A percentile compares a stretch with the other conserved stretches of the same genome.
phyloP scores from a whole-genome alignment of 2,329 filamentous ascomycete genomes.

The Didymella lethalis region DNA sequence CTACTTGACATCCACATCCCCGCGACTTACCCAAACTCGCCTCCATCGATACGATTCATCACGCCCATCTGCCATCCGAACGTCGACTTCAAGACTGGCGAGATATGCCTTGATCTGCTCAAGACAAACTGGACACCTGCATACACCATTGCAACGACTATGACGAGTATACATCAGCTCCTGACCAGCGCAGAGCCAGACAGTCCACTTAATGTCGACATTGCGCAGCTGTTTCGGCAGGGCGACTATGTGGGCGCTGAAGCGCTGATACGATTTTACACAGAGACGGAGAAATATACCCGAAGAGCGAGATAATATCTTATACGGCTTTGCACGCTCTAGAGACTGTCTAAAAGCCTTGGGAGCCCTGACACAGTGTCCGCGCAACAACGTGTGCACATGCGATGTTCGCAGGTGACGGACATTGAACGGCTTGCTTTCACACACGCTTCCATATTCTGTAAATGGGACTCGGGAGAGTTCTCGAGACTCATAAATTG shows the following conservation, averaged over 20 bases:
- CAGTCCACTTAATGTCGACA: slow-evolving; percentile 79
- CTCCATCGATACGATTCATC: slow-evolving; percentile 81
- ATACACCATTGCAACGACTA: slow-evolving; percentile 78
- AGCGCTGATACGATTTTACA: slow-evolving; percentile 76
- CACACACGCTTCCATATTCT: neutral
- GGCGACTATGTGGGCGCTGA: slow-evolving; percentile 74
- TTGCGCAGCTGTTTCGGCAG: slow-evolving; percentile 72
- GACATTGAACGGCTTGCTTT: neutral
- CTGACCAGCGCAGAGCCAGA: slow-evolving; percentile 74
- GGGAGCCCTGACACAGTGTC: neutral
- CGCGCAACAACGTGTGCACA: neutral
- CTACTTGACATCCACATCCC: slow-evolving; percentile 80
- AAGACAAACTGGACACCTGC: slow-evolving; percentile 80
- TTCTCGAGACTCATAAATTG: neutral
- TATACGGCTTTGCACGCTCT: neutral
- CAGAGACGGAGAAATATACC: slow-evolving; percentile 59
- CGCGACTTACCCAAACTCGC: slow-evolving; percentile 75
- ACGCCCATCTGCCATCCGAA: slow-evolving; percentile 59
- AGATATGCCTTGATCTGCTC: slow-evolving; percentile 93
- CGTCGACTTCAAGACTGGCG: slow-evolving; percentile 68
- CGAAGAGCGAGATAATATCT: slow-evolving; percentile 13
- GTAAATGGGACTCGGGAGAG: too few relatives aligned
- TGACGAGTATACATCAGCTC: slow-evolving; percentile 76
- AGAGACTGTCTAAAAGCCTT: neutral
- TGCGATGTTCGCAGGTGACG: neutral